Percentiles rank a stretch among this genome's conserved stretches.
phyloP scores from a whole-genome alignment of 805 yeast species.

The Yamadazyma tumulicola region DNA sequence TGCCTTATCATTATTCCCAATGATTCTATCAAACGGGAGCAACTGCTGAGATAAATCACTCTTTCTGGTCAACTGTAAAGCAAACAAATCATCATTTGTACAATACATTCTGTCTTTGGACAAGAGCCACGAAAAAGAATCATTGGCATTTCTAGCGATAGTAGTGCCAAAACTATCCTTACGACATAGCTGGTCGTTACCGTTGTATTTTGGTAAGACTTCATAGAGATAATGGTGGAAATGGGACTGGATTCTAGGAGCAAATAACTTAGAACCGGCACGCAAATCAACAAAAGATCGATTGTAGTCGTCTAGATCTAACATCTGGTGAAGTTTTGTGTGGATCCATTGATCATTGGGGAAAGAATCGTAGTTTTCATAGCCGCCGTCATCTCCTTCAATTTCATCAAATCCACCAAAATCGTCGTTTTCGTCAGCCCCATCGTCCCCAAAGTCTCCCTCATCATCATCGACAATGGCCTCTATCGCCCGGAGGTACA shows the following conservation, averaged over 20 bases:
- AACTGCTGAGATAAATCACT: constrained; percentile 14
- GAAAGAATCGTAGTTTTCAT: constrained; percentile 4
- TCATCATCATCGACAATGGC: constrained; percentile 15
- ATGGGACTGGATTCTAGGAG: constrained; percentile 68
- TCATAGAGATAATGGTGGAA: constrained; percentile 45
- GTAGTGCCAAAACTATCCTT: constrained; percentile 33
- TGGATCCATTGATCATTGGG: constrained; percentile 7
- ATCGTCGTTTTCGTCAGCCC: constrained; percentile 7
- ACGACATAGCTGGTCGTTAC: constrained; percentile 14
- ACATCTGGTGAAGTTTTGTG: constrained; percentile 3
- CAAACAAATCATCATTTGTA: constrained; percentile 70
- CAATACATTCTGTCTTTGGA: constrained; percentile 57
- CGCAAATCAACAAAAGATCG: constrained; percentile 37
- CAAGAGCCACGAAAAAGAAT: constrained; percentile 42
- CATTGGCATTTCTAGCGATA: constrained; percentile 16
- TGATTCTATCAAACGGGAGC: constrained; percentile 57
- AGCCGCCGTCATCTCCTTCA: constrained; percentile 4
- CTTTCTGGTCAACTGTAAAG: constrained; percentile 58
- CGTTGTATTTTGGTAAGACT: constrained; percentile 24
- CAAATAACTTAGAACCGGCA: constrained; percentile 43
- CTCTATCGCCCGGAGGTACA: constrained; percentile 31
- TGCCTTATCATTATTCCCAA: constrained; percentile 47
- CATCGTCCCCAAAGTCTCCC: no score
- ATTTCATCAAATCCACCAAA: constrained; percentile 9
- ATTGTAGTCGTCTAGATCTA: constrained; percentile 10